phyloP scores from a whole-genome alignment of 495 filamentous ascomycete species.

The Lasiosphaeris hirsuta region DNA sequence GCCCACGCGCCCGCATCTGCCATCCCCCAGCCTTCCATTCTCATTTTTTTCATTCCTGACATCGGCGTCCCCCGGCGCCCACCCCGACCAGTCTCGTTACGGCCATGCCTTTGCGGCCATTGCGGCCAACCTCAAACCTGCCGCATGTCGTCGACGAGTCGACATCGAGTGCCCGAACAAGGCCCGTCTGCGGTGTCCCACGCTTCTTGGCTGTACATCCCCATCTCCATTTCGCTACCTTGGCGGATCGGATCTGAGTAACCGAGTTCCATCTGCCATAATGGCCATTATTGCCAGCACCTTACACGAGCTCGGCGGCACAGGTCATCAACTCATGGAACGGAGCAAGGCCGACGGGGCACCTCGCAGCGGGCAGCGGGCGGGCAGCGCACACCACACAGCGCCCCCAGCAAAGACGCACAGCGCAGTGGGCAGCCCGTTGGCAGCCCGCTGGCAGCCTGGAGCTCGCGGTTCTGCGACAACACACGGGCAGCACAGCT shows the following conservation, averaged over 20 bases:
- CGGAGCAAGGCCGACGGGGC: background rate
- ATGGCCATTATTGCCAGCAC: background rate
- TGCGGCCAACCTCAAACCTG: background rate
- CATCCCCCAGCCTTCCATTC: conserved; percentile 5
- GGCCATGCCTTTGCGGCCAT: background rate
- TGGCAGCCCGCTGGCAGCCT: no score
- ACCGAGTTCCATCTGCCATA: conserved; percentile 7
- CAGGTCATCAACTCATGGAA: conserved; percentile 6
- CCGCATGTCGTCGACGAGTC: background rate
- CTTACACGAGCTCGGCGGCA: conserved; percentile 16
- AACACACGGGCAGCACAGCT: background rate
- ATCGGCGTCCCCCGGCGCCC: conserved; percentile 14
- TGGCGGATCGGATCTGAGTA: conserved; percentile 21
- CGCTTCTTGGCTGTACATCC: conserved; percentile 7
- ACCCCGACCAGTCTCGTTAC: background rate
- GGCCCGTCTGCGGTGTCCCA: conserved; percentile 12
- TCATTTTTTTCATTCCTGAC: conserved; percentile 9
- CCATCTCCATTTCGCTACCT: conserved; percentile 7
- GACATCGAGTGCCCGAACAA: conserved; percentile 9
- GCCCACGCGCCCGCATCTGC: conserved; percentile 4
- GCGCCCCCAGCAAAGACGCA: no score
- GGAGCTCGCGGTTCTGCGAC: background rate
- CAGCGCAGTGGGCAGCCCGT: no score
- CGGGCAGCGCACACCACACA: no score
- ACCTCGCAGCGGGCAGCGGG: no score